Base-by-base conservation (phyloP, 768 basidiomycete species). In the Collybia sp. region DNA sequence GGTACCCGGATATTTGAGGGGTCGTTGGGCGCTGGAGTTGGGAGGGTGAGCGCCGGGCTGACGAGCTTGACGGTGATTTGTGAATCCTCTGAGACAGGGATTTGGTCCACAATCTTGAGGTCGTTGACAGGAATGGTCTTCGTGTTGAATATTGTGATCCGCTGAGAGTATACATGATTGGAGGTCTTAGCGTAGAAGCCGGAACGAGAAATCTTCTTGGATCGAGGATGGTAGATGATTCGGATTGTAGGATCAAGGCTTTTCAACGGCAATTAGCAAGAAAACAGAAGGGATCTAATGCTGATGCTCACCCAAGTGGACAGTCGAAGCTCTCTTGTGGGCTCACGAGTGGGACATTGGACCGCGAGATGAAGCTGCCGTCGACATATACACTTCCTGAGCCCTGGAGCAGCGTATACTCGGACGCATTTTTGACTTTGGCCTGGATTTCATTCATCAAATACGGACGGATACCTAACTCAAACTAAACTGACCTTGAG, bases 281-380 rank as follows among this genome's bases (percentile, higher is more conserved):
- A 20, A 18, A 9, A 17, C 9, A 6, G 15, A 36, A 11, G 6
- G 15, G 25, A 44, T n/a, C 15, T 12, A 44, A n/a, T 2, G 25
- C 16, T 6, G 17, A 11, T 12, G 55, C 66, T 12, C 53, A 73
- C 73, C 73, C 73, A 15, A 75, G 65, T 6, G 71, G 63, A 56
- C 70, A 74, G 39, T 71, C 68, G 45, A 75, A 75, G 25, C 54
- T 69, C 48, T 75, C 73, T 33, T 68, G 59, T 6, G 71, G 69
- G 37, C 68, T 70, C 9, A 75, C 69, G 11, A 62, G 49, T 1
- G 68, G 66, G 5, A 82, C 60, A 4, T 61, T 45, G 0, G 75
- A 72, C 47, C 70, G 8, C n/a, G 80, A 66, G 12, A 82, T 76
- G 55, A 78, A 81, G n/a, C n/a, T 73, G 30, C 76, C 76, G 55